Conservation (phyloP, 805 yeast species). For the Myxozyma udenii region DNA sequence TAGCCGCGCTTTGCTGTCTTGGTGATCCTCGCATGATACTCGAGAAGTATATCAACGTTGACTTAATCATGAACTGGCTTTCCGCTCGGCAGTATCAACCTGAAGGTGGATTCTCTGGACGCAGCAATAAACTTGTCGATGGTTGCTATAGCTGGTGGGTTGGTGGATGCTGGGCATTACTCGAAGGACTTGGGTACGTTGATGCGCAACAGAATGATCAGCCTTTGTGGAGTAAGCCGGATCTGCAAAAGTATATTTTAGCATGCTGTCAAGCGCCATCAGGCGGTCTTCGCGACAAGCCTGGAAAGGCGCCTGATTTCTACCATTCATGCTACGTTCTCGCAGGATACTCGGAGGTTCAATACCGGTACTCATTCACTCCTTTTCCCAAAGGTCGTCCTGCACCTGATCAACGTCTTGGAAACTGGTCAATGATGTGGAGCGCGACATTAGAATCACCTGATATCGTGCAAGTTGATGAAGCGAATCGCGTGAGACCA, state of each 20-base stretch:
- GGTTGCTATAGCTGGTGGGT: conserved; percentile 97
- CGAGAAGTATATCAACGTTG: conserved; percentile 46
- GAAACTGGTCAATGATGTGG: conserved; percentile 38
- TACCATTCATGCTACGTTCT: conserved; percentile 88
- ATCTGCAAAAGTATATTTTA: conserved; percentile 58
- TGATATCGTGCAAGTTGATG: conserved; percentile 18
- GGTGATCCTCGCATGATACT: conserved; percentile 42
- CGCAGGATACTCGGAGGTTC: conserved; percentile 66
- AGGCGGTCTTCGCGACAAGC: conserved; percentile 89
- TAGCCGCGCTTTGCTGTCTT: conserved; percentile 57
- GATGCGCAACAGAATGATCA: background rate
- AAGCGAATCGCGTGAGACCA: conserved; percentile 32
- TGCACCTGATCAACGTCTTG: conserved; percentile 20
- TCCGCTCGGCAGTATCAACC: conserved; percentile 60
- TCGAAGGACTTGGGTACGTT: conserved; percentile 48
- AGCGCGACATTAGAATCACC: conserved; percentile 29
- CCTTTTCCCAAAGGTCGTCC: background rate
- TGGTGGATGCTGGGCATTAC: conserved; percentile 67
- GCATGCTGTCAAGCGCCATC: conserved; percentile 66
- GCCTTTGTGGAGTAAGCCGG: conserved; percentile 50
- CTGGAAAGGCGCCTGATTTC: conserved; percentile 72
- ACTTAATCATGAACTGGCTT: conserved; percentile 59
- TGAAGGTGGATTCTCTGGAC: conserved; percentile 89
- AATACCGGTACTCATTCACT: conserved; percentile 43
- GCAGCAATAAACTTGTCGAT: conserved; percentile 90